A percentile compares a stretch with the other conserved stretches of the same genome.
These are phyloP conservation scores for Tuber magnatum DNA, from an alignment of 495 filamentous ascomycete genomes.

Conservation along the genomic window DNA sequence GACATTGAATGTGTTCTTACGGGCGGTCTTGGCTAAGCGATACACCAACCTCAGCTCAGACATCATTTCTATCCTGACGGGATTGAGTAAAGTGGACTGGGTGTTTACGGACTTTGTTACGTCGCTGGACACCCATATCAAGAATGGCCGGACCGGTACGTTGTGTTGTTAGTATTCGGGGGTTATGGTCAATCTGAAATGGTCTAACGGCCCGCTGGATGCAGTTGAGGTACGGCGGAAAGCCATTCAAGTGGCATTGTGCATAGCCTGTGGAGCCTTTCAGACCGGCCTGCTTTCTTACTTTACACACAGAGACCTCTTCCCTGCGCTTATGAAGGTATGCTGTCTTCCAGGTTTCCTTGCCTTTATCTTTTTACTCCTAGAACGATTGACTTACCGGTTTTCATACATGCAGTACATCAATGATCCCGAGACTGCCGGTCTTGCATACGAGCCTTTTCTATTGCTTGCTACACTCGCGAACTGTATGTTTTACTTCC, in stretches of 20 bases:
- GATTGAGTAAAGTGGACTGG: conserved; percentile 75
- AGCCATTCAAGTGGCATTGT: conserved; percentile 72
- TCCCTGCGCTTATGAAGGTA: conserved; percentile 92
- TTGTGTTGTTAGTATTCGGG: conserved; percentile 10
- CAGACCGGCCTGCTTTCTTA: conserved; percentile 90
- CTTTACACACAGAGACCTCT: conserved; percentile 89
- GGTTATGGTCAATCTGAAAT: conserved; percentile 9
- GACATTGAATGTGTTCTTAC: conserved; percentile 87
- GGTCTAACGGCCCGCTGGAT: conserved; percentile 16
- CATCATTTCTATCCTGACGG: conserved; percentile 81
- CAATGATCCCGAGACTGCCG: conserved; percentile 64
- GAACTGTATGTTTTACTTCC: conserved; percentile 52
- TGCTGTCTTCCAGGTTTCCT: conserved; percentile 16
- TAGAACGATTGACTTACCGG: background rate
- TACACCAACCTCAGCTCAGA: conserved; percentile 96
- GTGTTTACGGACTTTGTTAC: conserved; percentile 84
- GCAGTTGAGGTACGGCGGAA: conserved; percentile 67
- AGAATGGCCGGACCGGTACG: conserved; percentile 66
- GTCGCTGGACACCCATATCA: conserved; percentile 70
- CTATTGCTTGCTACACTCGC: conserved; percentile 78
- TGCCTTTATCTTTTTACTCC: conserved; percentile 1
- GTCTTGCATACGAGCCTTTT: conserved; percentile 64
- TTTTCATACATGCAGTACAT: conserved; percentile 56
- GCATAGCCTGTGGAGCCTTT: conserved; percentile 84
- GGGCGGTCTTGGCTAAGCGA: conserved; percentile 70